Base-by-base conservation (phyloP, 1,284 basidiomycete species). In the Inonotus obliquus region DNA sequence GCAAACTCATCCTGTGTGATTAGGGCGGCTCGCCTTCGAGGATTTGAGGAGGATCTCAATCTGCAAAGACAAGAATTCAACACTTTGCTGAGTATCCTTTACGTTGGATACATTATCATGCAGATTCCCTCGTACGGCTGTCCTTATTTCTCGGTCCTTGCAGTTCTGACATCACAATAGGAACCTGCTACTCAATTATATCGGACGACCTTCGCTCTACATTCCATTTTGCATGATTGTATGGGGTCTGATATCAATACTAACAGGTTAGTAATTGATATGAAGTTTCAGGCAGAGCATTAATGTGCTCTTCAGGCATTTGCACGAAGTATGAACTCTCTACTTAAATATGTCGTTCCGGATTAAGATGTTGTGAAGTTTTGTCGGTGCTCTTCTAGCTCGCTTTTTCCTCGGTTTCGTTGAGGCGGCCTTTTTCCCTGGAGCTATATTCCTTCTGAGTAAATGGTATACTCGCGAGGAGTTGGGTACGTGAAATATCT, bases 61-160 rank as follows among this genome's bases (percentile, higher is more conserved):
- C 75, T 92, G 41, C 76, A 80, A 59, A 86, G 83, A 23, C 76
- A 77, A 48, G 79, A 92, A 68, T 92, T 91, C 70, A 81, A 85
- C 10, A 89, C 86, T 0, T 73, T 91, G 25, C 72, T 94, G 35
- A 85, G 84, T 23, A 84, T 92, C 63, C 81, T 93, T 44, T 63
- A 90, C 68, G 82, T 91, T 52, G 90, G 89, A 27, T 92, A 93
- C 68, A 85, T 89, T 65, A 72, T 89, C 59, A 89, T 91, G 85
- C 91, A 93, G 71, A 81, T 64, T 57, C 89, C 87, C n/a, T 89
- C 87, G 85, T 88, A 69, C 70, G 83, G 29, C 17, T 51, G 73
- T 10, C 54, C 57, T 14, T 32, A 47, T 32, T 5, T 54, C 55
- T 25, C 39, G 52, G 7, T 27, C 6, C 17, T 3, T 17, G 21